phyloP scores from a whole-genome alignment of 1,284 basidiomycete species.

The Retiboletus flavoniger region DNA sequence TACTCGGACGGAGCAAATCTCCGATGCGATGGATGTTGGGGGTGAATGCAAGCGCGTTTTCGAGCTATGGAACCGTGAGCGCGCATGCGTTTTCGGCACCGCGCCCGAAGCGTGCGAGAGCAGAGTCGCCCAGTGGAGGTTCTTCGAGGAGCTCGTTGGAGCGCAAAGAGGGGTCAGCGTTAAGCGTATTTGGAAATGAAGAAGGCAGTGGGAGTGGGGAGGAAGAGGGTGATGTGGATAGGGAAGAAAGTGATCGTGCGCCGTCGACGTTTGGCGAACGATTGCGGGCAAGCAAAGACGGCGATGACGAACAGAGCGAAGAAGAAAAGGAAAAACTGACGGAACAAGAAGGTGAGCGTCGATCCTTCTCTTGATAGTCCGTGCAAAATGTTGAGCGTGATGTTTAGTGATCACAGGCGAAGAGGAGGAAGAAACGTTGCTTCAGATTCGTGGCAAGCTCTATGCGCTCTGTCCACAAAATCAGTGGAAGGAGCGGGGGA shows the following conservation, averaged over 20 bases:
- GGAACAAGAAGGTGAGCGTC: conserved; percentile 62
- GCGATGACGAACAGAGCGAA: conserved; percentile 53
- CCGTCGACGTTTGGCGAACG: conserved; percentile 56
- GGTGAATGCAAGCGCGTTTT: conserved; percentile 53
- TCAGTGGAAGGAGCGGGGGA: conserved; percentile 88
- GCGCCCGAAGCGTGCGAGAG: conserved; percentile 50
- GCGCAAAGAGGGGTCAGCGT: conserved; percentile 27
- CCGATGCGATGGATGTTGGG: conserved; percentile 42
- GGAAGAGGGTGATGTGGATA: conserved; percentile 41
- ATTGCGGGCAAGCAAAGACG: conserved; percentile 55
- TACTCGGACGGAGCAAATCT: conserved; percentile 46
- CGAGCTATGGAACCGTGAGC: conserved; percentile 53
- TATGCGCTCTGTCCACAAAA: conserved; percentile 64
- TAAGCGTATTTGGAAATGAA: conserved; percentile 21
- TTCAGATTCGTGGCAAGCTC: conserved; percentile 84
- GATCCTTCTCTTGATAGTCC: background rate
- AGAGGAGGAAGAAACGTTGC: conserved; percentile 85
- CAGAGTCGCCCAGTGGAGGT: conserved; percentile 46
- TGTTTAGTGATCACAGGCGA: conserved; percentile 81
- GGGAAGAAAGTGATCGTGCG: conserved; percentile 36
- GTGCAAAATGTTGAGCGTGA: background rate
- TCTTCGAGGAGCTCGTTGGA: conserved; percentile 47
- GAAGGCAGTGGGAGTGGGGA: conserved; percentile 36
- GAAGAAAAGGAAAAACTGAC: conserved; percentile 46
- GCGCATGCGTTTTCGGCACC: conserved; percentile 49